phyloP scores from a whole-genome alignment of 257 asterid species.

The Przewalskia tangutica region DNA sequence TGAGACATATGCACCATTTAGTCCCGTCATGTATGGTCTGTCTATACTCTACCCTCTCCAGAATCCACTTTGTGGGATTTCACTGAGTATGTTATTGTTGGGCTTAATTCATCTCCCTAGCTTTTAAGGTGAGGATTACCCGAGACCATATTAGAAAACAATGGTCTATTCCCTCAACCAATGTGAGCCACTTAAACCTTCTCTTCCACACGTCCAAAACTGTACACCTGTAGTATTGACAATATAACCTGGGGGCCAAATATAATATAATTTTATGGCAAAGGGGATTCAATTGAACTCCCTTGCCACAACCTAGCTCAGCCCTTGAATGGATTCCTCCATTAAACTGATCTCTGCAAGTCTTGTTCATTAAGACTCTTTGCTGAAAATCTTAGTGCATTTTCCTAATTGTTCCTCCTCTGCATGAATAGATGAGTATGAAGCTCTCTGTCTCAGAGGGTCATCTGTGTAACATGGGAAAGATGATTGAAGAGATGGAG shows the following conservation, averaged over 20 bases:
- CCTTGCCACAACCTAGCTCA: background rate
- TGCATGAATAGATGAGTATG: slow-evolving; percentile 60
- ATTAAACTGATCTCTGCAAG: background rate
- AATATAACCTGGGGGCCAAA: background rate
- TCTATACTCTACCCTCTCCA: no score
- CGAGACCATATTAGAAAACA: no score
- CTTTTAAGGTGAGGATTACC: no score
- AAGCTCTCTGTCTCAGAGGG: slow-evolving; percentile 76
- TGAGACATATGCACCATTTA: no score
- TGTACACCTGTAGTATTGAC: background rate
- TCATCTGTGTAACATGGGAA: slow-evolving; percentile 95
- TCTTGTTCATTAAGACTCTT: background rate
- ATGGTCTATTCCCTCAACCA: background rate
- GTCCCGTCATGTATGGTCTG: no score
- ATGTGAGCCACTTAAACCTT: background rate
- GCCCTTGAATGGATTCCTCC: background rate
- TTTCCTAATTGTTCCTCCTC: background rate
- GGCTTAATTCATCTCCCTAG: no score
- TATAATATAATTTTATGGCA: background rate
- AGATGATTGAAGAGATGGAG: slow-evolving; percentile 97
- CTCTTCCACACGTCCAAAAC: background rate
- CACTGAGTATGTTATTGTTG: no score
- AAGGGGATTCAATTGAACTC: background rate
- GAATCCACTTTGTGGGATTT: no score
- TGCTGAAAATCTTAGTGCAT: background rate